Conservation (phyloP, 2,329 filamentous ascomycete genomes). For the Phoma herbarum region DNA sequence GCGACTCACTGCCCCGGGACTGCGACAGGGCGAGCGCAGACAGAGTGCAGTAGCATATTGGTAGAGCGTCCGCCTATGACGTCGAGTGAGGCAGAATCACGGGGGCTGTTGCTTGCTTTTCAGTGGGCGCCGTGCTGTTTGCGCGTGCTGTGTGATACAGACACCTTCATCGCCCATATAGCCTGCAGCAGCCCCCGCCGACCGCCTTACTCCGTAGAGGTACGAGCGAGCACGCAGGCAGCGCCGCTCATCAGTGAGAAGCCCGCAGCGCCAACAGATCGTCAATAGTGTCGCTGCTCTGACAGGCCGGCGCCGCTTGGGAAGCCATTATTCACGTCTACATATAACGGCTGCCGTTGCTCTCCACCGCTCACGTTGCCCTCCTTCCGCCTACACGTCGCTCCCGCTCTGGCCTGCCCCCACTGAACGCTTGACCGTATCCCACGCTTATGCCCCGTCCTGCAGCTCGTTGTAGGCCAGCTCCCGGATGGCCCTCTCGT, state of each 20-base stretch:
- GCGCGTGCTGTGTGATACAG: constrained; percentile 24
- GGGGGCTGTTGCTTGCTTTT: constrained; percentile 27
- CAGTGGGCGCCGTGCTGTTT: constrained; percentile 19
- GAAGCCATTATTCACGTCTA: constrained; percentile 28
- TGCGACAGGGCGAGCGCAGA: constrained; percentile 8
- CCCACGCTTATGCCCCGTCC: constrained; percentile 54
- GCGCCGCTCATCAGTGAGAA: constrained; percentile 9
- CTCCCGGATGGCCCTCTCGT: constrained; percentile 33
- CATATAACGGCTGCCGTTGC: constrained; percentile 28
- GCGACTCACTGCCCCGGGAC: constrained; percentile 13
- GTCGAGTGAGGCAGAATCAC: constrained; percentile 20
- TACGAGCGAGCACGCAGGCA: constrained; percentile 15
- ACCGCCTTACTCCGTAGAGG: constrained; percentile 27
- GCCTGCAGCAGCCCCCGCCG: constrained; percentile 22
- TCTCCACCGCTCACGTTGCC: constrained; percentile 24
- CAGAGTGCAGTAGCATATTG: constrained; percentile 4
- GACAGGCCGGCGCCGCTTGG: constrained; percentile 18
- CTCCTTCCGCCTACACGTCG: constrained; percentile 27
- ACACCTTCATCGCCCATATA: constrained; percentile 19
- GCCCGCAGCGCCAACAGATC: constrained; percentile 1
- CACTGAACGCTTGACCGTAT: constrained; percentile 38
- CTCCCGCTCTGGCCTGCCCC: constrained; percentile 36
- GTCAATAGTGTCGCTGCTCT: constrained; percentile 4
- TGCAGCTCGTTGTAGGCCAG: constrained; percentile 41
- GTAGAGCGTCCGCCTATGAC: constrained; percentile 20